A percentile compares a stretch with the other conserved stretches of the same genome.
phyloP scores from a whole-genome alignment of 148 eudicot genomes.

The Pouteria glomerata region DNA sequence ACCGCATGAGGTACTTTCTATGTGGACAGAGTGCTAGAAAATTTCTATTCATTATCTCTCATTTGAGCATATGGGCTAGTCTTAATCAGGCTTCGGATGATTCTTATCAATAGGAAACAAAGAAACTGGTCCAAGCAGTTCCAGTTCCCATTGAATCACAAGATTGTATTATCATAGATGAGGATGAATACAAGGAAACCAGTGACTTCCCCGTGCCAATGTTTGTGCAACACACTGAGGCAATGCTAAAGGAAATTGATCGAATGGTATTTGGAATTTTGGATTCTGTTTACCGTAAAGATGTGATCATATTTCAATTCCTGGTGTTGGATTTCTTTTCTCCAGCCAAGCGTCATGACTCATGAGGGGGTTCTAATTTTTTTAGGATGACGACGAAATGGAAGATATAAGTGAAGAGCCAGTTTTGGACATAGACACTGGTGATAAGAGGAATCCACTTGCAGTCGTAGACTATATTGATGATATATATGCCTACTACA shows the following conservation, averaged over 20 bases:
- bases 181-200: constrained; percentile 27
- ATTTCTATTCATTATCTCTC: too few species aligned
- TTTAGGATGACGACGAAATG: constrained; percentile 59
- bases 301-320: background rate
- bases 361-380: background rate
- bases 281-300: background rate
- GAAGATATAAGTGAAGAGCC: constrained; percentile 48
- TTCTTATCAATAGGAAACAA: constrained; percentile 31
- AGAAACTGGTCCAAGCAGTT: constrained; percentile 21
- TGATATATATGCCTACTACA: constrained; percentile 66
- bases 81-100: background rate
- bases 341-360: too few species aligned
- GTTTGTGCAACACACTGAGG: constrained; percentile 73
- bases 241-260: constrained; percentile 61
- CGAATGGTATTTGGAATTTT: constrained; percentile 64
- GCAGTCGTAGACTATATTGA: constrained; percentile 69
- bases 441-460: constrained; percentile 54
- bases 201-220: constrained; percentile 51
- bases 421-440: constrained; percentile 52
- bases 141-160: constrained; percentile 22
- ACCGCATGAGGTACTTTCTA: constrained; percentile 37
- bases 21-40: background rate
- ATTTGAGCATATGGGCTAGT: background rate
- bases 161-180: constrained; percentile 42
- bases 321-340: too few species aligned